phyloP scores from a whole-genome alignment of 2,329 filamentous ascomycete genomes.

The Aspergillus fijiensis region DNA sequence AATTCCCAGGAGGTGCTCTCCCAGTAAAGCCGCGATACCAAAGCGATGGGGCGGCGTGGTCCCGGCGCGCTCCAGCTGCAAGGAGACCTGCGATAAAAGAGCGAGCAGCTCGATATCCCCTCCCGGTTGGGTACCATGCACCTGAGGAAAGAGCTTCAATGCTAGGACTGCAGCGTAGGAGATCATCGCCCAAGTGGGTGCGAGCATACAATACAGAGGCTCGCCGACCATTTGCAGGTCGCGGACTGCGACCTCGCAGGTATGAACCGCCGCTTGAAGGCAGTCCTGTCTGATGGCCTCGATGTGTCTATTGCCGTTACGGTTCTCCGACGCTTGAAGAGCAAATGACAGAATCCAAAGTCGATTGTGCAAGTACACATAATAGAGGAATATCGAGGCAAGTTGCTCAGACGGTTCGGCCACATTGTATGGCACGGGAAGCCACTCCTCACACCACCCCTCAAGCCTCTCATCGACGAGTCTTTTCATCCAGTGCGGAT shows the following conservation, averaged over 20 bases:
- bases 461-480: constrained; percentile 24
- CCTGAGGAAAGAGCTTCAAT: constrained; percentile 24
- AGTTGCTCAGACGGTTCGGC: constrained; percentile 14
- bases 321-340: constrained; percentile 17
- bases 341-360: constrained; percentile 32
- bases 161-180: constrained; percentile 30
- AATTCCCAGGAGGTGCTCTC: constrained; percentile 30
- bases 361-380: constrained; percentile 30
- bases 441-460: constrained; percentile 26
- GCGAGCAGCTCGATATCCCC: constrained; percentile 28
- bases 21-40: constrained; percentile 31
- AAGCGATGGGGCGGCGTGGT: constrained; percentile 30
- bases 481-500: constrained; percentile 27
- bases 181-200: constrained; percentile 37
- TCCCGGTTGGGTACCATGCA: constrained; percentile 20
- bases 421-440: constrained; percentile 9
- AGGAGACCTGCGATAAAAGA: constrained; percentile 25
- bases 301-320: constrained; percentile 9
- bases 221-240: constrained; percentile 28
- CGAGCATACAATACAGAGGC: constrained; percentile 32
- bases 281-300: constrained; percentile 28
- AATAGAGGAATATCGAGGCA: constrained; percentile 21
- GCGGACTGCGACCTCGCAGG: constrained; percentile 28
- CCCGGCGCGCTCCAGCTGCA: constrained; percentile 29
- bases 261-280: constrained; percentile 28